Percentiles rank a stretch among this genome's conserved stretches.
Evolutionary conservation across 1,284 basidiomycete species (phyloP).

Genomic region (Marasmius oreades): DNA sequence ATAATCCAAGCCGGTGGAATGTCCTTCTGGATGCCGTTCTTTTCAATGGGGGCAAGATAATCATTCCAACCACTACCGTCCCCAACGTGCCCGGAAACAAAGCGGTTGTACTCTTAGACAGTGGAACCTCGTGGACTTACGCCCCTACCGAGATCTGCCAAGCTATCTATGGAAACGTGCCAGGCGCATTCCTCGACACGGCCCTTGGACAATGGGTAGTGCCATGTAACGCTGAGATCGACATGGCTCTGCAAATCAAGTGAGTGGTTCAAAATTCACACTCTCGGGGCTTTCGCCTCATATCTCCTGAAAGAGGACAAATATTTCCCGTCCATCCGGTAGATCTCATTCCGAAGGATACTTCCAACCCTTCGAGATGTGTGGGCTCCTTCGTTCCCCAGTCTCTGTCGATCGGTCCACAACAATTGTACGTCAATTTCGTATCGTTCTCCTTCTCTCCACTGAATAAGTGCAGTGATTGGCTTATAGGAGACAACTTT

Average conservation of each 20-base stretch:
- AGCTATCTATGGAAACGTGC: slow-evolving; percentile 60
- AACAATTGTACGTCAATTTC: slow-evolving; percentile 52
- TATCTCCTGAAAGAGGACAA: slow-evolving; percentile 42
- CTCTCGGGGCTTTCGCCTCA: slow-evolving; percentile 13
- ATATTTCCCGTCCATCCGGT: slow-evolving; percentile 74
- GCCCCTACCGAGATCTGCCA: slow-evolving; percentile 57
- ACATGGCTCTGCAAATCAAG: slow-evolving; percentile 74
- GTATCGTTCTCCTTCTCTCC: slow-evolving; percentile 6
- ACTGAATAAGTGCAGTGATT: slow-evolving; percentile 48
- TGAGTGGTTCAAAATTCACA: slow-evolving; percentile 31
- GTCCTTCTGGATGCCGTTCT: slow-evolving; percentile 63
- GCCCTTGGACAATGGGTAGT: slow-evolving; percentile 58
- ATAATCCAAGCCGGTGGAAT: slow-evolving; percentile 65
- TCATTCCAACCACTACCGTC: slow-evolving; percentile 53
- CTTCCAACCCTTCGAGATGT: slow-evolving; percentile 46
- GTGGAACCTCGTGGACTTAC: slow-evolving; percentile 75
- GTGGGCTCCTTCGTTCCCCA: slow-evolving; percentile 72
- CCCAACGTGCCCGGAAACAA: slow-evolving; percentile 55
- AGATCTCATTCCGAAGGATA: slow-evolving; percentile 53
- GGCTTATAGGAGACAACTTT: slow-evolving; percentile 79
- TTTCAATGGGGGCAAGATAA: slow-evolving; percentile 49
- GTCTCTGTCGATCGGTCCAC: slow-evolving; percentile 46
- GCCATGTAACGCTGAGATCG: slow-evolving; percentile 67
- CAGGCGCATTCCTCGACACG: slow-evolving; percentile 54
- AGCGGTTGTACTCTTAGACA: slow-evolving; percentile 72